These are phyloP conservation scores for Debaryomyces tyrocola DNA, from an alignment of 805 yeast species.

Conservation along the genomic window DNA sequence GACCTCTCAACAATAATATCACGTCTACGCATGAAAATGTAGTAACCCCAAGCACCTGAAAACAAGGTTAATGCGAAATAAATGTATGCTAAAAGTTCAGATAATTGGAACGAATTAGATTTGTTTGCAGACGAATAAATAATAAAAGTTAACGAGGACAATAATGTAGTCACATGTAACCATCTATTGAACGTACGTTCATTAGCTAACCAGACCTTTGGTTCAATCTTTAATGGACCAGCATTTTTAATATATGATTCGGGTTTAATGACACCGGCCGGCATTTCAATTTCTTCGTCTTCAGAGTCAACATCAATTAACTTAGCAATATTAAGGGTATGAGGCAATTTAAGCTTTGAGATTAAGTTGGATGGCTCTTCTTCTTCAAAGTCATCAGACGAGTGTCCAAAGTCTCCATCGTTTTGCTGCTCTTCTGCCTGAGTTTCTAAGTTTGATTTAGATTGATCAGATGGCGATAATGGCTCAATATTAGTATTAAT, in stretches of 20 bases:
- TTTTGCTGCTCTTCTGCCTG: constrained; percentile 44
- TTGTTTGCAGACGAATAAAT: constrained; percentile 72
- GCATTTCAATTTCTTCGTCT: constrained; percentile 77
- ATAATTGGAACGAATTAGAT: constrained; percentile 63
- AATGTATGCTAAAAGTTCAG: constrained; percentile 70
- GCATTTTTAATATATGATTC: constrained; percentile 75
- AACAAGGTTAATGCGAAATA: constrained; percentile 82
- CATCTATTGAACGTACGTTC: constrained; percentile 96
- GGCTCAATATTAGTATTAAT: background rate
- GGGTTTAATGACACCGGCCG: constrained; percentile 89
- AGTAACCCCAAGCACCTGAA: constrained; percentile 87
- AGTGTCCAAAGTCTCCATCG: constrained; percentile 40
- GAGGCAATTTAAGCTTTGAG: constrained; percentile 26
- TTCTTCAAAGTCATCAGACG: constrained; percentile 37
- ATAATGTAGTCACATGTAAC: constrained; percentile 84
- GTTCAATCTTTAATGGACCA: constrained; percentile 92
- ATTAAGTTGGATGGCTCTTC: constrained; percentile 19
- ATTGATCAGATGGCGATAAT: background rate
- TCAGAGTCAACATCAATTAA: constrained; percentile 74
- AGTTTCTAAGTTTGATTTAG: background rate
- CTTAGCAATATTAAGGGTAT: constrained; percentile 35
- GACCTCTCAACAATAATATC: constrained; percentile 75
- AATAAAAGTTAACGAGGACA: constrained; percentile 82
- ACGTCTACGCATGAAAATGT: constrained; percentile 69
- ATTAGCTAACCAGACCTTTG: constrained; percentile 97